Conservation (phyloP, 768 basidiomycete genomes). For the Lactifluus subvellereus region DNA sequence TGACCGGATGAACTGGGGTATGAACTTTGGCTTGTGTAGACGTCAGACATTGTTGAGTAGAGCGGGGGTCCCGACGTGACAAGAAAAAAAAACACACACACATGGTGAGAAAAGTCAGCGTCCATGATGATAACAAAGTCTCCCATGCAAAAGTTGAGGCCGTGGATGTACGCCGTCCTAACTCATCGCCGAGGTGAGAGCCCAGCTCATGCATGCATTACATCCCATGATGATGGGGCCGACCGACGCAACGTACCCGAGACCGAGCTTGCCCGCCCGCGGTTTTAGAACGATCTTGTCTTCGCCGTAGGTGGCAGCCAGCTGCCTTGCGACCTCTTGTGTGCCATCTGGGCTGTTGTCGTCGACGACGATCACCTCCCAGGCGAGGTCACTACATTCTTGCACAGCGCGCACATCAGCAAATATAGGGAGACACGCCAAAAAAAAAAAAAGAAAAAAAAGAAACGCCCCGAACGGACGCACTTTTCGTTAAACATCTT, state of each 20-base stretch:
- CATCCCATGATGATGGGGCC: no score
- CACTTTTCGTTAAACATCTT: constrained; percentile 73
- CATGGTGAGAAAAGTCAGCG: constrained; percentile 93
- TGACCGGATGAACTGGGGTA: constrained; percentile 85
- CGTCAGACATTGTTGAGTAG: not conserved
- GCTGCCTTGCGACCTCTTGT: constrained; percentile 77
- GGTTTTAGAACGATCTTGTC: constrained; percentile 84
- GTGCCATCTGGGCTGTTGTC: constrained; percentile 93
- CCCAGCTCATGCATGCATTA: no score
- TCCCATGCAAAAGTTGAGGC: constrained; percentile 81
- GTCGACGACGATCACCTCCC: constrained; percentile 90
- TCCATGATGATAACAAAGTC: constrained; percentile 98
- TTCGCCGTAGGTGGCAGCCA: constrained; percentile 75
- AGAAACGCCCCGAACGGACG: constrained; percentile 27
- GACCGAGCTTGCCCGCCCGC: constrained; percentile 83
- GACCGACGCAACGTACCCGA: constrained; percentile 52
- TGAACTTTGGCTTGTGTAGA: constrained; percentile 78
- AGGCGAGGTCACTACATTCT: constrained; percentile 54
- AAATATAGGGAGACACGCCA: not conserved
- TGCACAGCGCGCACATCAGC: constrained; percentile 23
- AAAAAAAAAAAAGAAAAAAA: not conserved
- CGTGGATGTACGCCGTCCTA: constrained; percentile 91
- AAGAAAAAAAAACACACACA: constrained; percentile 35
- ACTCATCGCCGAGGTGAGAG: not conserved
- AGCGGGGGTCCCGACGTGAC: not conserved